These are phyloP conservation scores for Aurantiochytrium sp. DNA, from an alignment of 108 stramenopile species.

Conservation along the genomic window DNA sequence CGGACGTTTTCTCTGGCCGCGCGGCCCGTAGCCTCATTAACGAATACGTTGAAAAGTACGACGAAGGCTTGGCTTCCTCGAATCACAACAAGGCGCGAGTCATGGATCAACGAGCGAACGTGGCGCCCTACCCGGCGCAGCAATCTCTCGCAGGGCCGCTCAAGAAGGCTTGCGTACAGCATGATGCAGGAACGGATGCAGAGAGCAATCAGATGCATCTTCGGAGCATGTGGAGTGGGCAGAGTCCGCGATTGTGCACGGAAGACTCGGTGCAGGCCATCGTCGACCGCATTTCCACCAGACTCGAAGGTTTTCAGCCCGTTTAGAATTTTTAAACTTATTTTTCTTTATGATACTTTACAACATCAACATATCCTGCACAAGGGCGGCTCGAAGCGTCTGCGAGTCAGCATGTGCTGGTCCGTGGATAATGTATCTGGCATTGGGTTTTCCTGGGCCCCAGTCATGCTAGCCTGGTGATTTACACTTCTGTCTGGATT, in stretches of 20 bases:
- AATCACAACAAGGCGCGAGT: background rate
- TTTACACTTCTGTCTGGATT: too few relatives aligned
- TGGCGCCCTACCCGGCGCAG: constrained; percentile 7
- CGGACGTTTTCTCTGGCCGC: constrained; percentile 24
- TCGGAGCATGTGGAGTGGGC: background rate
- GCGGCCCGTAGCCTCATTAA: background rate
- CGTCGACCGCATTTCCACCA: background rate
- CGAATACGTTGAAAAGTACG: background rate
- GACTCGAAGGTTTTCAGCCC: background rate
- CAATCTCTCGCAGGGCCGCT: background rate
- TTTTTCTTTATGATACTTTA: too few relatives aligned
- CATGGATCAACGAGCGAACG: background rate
- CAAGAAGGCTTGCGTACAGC: background rate
- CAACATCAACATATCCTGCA: too few relatives aligned
- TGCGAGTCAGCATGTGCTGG: too few relatives aligned
- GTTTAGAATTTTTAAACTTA: too few relatives aligned
- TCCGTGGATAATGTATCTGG: too few relatives aligned
- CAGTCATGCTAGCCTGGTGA: too few relatives aligned
- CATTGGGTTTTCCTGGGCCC: too few relatives aligned
- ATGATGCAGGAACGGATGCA: background rate
- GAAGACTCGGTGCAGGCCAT: background rate
- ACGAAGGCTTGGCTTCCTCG: background rate
- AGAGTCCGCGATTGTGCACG: background rate
- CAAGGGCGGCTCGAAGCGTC: too few relatives aligned
- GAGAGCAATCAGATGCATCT: background rate